Conservation (phyloP, 177 flowering plant genomes). For the Viscum album region DNA sequence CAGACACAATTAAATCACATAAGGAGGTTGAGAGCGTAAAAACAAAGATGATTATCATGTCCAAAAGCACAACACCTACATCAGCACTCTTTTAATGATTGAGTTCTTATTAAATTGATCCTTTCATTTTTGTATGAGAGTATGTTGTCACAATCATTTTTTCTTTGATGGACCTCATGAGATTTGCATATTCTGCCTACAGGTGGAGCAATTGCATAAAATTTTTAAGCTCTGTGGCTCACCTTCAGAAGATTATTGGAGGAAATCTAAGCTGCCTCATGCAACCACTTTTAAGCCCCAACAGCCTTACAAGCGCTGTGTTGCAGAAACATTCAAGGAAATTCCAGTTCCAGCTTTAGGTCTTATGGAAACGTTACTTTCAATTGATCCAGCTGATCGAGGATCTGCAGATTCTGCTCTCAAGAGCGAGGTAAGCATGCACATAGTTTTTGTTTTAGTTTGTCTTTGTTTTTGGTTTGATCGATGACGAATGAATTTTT, state of each 20-base stretch:
- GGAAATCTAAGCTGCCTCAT: conserved; percentile 90
- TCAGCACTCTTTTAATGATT: too few relatives aligned
- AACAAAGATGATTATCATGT: too few relatives aligned
- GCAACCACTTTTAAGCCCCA: conserved; percentile 96
- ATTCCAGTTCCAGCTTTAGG: conserved; percentile 76
- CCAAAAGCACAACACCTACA: too few relatives aligned
- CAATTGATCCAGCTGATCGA: conserved; percentile 86
- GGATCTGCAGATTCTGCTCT: conserved; percentile 74
- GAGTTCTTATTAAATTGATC: too few relatives aligned
- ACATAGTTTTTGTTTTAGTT: not conserved
- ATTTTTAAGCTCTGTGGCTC: conserved; percentile 98
- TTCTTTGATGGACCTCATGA: not conserved
- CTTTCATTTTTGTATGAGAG: too few relatives aligned
- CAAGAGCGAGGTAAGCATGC: conserved; percentile 54
- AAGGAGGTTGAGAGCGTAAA: too few relatives aligned
- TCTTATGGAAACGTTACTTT: conserved; percentile 66
- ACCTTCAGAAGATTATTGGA: conserved; percentile 96
- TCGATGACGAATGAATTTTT: too few relatives aligned
- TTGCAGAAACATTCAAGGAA: conserved; percentile 77
- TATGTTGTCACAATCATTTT: not conserved
- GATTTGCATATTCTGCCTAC: conserved; percentile 11
- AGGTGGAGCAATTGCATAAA: conserved; percentile 97
- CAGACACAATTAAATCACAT: too few relatives aligned
- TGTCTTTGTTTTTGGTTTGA: too few relatives aligned
- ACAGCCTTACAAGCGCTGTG: conserved; percentile 78